Evolutionary conservation across 306 rosid genomes (phyloP).

Genomic region (Calophaca sinica): DNA sequence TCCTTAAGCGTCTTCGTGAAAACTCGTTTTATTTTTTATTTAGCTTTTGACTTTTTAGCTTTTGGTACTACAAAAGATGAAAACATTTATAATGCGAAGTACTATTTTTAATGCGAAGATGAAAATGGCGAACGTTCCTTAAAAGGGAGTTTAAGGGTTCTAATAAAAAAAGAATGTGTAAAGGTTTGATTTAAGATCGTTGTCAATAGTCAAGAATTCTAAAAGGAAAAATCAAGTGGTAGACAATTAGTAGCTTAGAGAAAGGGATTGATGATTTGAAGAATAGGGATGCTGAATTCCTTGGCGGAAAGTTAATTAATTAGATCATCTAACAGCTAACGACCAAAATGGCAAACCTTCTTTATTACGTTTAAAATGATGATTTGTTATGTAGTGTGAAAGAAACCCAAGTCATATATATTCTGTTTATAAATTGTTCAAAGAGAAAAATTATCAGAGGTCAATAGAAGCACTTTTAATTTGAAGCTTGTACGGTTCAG

Average conservation of each 20-base stretch:
- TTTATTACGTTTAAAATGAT: slow-evolving; percentile 25
- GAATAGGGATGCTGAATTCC: slow-evolving; percentile 22
- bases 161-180: no score
- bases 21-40: no score
- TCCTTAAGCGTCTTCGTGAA: no score
- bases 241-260: slow-evolving; percentile 32
- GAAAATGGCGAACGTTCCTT: no score
- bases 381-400: neutral
- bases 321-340: slow-evolving; percentile 27
- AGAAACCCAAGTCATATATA: neutral
- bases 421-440: slow-evolving; percentile 29
- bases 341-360: slow-evolving; percentile 36
- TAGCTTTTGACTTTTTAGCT: no score
- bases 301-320: slow-evolving; percentile 46
- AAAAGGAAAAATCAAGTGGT: slow-evolving; percentile 31
- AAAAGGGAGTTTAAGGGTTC: no score
- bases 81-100: no score
- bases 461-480: slow-evolving; percentile 44
- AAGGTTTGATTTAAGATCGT: neutral
- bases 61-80: no score
- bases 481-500: slow-evolving; percentile 33
- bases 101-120: no score
- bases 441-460: slow-evolving; percentile 1
- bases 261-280: slow-evolving; percentile 39
- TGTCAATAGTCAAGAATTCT: slow-evolving; percentile 43